phyloP scores from a whole-genome alignment of 306 rosid species.

The Trichosanthes truncata region DNA sequence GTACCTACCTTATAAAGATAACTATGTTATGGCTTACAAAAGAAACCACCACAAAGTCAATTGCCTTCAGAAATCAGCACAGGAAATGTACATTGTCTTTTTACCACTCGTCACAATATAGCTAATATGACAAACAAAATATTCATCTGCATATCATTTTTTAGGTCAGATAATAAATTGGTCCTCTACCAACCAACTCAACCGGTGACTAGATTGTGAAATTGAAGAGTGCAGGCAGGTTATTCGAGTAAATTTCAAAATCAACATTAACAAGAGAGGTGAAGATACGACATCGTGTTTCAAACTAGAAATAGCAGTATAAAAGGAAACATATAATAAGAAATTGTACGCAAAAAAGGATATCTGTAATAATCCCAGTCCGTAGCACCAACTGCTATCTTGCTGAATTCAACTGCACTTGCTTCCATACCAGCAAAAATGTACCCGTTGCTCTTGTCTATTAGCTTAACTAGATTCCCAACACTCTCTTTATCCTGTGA shows the following conservation, averaged over 20 bases:
- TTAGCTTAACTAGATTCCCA: conserved; percentile 55
- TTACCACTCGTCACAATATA: not conserved
- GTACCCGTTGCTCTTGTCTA: conserved; percentile 10
- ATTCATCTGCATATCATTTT: not conserved
- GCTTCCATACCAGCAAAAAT: conserved; percentile 77
- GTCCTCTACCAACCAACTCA: not conserved
- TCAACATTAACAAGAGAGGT: not conserved
- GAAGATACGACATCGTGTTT: not conserved
- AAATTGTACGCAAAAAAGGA: conserved; percentile 37
- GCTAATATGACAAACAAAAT: not conserved
- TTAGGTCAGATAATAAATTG: not conserved
- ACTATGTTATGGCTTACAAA: not conserved
- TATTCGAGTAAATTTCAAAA: not conserved
- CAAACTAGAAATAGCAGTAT: not conserved
- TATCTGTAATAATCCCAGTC: conserved; percentile 98
- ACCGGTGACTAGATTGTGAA: not conserved
- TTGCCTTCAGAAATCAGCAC: not conserved
- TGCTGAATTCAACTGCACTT: conserved; percentile 91
- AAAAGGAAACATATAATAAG: not conserved
- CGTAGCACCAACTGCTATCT: conserved; percentile 68
- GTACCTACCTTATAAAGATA: not conserved
- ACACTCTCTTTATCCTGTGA: conserved; percentile 95
- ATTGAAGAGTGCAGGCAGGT: not conserved
- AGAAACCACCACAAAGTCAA: not conserved
- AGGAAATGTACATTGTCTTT: not conserved